Base-by-base conservation (phyloP, 163 green algal genomes). In the Volvox carteri region DNA sequence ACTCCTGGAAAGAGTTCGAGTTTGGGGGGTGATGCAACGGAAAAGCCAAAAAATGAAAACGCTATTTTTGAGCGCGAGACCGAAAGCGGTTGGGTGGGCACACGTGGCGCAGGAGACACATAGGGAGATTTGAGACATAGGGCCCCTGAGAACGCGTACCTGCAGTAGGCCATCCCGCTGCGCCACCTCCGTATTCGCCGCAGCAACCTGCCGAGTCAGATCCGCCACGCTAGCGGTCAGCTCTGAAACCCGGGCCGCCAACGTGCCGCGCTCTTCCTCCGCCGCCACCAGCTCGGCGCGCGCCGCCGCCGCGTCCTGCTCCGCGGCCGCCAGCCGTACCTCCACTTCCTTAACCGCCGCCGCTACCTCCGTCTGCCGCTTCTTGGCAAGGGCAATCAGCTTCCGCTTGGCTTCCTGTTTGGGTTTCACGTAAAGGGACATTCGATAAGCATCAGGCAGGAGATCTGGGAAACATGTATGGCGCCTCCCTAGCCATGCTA, bases 341-440 rank as follows among this genome's bases (percentile, higher is more conserved):
- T 87, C 81, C 30, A 68, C 48, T 28, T 86, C 78, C 78, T 93
- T 90, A 46, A 87, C 37, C 3, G 52, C 65, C 0, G 84, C 79
- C 14, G 41, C 78, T 21, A 85, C 72, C 79, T 94, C 90, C 2
- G 75, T 72, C 41, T 91, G 81, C 28, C 85, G 90, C 75, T 87
- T 91, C 80, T 92, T 92, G 8, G 80, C 85, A 1, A 93, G 52
- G 23, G 70, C 42, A 33, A 93, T 60, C 74, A 94, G 78, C 52
- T 87, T 87, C 33, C 78, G 78, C 79, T 94, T 94, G 46, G 56
- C 33, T 33, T 87, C 81, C 76, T 62, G 90, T 76, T 0, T 0
- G 54, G 54, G 54, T 65, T 65, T 65, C 8, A 65, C 54, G n/a
- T n/a, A n/a, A n/a, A n/a, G n/a, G n/a, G n/a, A n/a, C n/a, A n/a